These are phyloP conservation scores for Volvox carteri DNA, from an alignment of 163 green algal genomes.

Conservation along the genomic window DNA sequence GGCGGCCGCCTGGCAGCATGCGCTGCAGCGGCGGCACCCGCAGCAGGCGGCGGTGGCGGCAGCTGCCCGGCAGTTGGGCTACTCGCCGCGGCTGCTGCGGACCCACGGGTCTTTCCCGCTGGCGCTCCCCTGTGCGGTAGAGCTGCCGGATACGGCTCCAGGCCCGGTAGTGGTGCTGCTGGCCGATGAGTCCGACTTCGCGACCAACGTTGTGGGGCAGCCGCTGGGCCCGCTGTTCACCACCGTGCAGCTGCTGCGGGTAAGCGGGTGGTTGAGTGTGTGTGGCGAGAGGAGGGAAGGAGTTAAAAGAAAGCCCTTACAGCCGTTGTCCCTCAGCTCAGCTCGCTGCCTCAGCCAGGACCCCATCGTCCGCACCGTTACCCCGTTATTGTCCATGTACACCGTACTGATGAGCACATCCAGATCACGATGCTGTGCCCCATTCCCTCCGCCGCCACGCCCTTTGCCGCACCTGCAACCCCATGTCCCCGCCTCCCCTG, in stretches of 20 bases:
- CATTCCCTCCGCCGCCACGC: too few relatives aligned
- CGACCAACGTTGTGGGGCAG: constrained; percentile 29
- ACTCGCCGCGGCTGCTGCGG: constrained; percentile 28
- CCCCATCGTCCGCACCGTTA: too few relatives aligned
- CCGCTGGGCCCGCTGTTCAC: constrained; percentile 58
- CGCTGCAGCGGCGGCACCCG: constrained; percentile 44
- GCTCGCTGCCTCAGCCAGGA: too few relatives aligned
- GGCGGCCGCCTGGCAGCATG: background rate
- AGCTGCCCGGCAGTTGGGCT: constrained; percentile 26
- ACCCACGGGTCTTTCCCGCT: constrained; percentile 29
- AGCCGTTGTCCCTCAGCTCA: too few relatives aligned
- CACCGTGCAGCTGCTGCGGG: constrained; percentile 51
- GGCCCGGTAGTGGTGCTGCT: constrained; percentile 42
- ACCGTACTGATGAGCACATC: too few relatives aligned
- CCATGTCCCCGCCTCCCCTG: too few relatives aligned
- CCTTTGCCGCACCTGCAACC: too few relatives aligned
- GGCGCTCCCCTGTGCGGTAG: constrained; percentile 17
- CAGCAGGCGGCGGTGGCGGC: constrained; percentile 38
- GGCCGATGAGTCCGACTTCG: constrained; percentile 41
- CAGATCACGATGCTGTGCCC: too few relatives aligned
- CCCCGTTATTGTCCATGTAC: too few relatives aligned
- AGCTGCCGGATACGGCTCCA: background rate
- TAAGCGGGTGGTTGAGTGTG: background rate
- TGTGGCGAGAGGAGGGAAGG: too few relatives aligned
- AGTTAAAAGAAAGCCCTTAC: too few relatives aligned